Conservation (phyloP, 192 early-diverging fungal species). For the Linnemannia schmuckeri region DNA sequence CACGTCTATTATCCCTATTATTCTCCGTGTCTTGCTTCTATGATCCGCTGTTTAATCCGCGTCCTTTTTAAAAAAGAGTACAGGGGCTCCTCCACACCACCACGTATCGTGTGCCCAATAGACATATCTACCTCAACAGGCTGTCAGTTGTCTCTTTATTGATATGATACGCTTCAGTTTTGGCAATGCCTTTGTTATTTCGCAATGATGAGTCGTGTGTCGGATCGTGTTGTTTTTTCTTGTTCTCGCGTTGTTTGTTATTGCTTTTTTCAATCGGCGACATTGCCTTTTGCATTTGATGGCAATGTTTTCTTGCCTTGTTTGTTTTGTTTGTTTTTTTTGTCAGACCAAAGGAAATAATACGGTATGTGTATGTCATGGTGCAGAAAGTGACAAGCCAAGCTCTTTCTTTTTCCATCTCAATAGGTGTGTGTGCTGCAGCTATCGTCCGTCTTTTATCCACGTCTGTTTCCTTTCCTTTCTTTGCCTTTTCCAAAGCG, state of each 20-base stretch:
- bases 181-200: not conserved
- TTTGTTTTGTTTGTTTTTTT: not conserved
- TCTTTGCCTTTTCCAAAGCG: not conserved
- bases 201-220: not conserved
- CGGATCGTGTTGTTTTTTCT: not conserved
- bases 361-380: not conserved
- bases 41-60: not conserved
- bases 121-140: not conserved
- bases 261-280: not conserved
- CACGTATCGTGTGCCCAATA: no score
- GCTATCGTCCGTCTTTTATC: not conserved
- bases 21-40: not conserved
- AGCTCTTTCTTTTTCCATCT: not conserved
- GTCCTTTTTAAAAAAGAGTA: no score
- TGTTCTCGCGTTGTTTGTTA: not conserved
- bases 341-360: not conserved
- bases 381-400: not conserved
- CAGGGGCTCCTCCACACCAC: not conserved
- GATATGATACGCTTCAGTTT: not conserved
- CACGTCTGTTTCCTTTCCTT: not conserved
- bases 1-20: no score
- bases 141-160: not conserved
- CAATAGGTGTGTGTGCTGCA: not conserved
- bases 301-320: not conserved
- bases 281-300: no score